These are phyloP conservation scores for Chimonanthus praecox DNA, from an alignment of 164 flowering plant species.

Conservation along the genomic window DNA sequence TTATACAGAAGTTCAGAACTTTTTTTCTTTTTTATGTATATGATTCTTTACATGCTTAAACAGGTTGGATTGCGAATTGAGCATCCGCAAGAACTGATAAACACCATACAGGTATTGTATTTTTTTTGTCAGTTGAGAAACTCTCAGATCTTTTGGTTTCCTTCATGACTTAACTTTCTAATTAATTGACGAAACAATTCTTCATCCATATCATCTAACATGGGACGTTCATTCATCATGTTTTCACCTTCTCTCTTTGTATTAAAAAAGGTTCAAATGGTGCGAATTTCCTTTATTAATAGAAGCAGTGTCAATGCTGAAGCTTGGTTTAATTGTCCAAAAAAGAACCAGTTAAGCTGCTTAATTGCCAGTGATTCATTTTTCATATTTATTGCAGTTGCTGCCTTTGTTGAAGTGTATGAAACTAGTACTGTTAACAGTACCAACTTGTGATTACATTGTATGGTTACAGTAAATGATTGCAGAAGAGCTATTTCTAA, in stretches of 20 bases:
- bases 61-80: slow-evolving; percentile 95
- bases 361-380: neutral
- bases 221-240: neutral
- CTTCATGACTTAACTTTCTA: neutral
- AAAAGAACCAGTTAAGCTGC: neutral
- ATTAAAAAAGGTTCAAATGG: neutral
- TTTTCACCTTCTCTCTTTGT: neutral
- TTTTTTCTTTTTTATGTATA: neutral
- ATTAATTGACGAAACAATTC: neutral
- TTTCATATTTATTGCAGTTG: neutral
- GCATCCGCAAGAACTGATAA: slow-evolving; percentile 96
- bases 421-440: neutral
- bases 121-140: neutral
- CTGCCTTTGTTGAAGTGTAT: neutral
- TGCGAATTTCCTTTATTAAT: neutral
- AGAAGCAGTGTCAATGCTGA: neutral
- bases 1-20: too few species aligned
- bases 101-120: slow-evolving; percentile 75
- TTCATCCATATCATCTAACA: too few species aligned
- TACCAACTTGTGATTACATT: too few species aligned
- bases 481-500: neutral
- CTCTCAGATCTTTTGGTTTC: neutral
- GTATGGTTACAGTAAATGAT: too few species aligned
- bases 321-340: neutral
- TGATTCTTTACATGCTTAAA: slow-evolving; percentile 12